Base-by-base conservation (phyloP, 257 asterid species). In the Thymus mandschuricus region DNA sequence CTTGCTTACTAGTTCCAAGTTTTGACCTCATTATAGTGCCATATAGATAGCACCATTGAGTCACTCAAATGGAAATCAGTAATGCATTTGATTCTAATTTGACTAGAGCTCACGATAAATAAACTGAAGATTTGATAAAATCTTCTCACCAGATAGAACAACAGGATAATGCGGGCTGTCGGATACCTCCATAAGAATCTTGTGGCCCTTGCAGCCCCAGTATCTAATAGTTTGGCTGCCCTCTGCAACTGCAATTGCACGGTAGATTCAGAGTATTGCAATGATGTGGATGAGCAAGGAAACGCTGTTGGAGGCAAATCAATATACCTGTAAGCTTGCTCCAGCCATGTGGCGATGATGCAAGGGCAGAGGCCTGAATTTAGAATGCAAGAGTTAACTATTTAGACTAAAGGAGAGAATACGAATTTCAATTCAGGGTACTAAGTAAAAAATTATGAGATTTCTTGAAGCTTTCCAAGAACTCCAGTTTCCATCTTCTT, bases 141-240 rank as follows among this genome's bases (percentile, higher is more conserved):
- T 49, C 56, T 64, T 76, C 96, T 77, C 73, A 95, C 99, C 99
- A 95, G 88, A 85, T 95, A 95, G 78, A 87, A 90, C 74, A 95
- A 88, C 75, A 95, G 86, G 86, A 80, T 79, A 80, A 95, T 70
- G 78, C 99, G 90, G 63, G 99, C 99, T 72, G 85, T 85, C 57
- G 99, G 99, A 87, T 92, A 92, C 75, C 92, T 96, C 98, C 98
- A 95, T 48, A 95, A 89, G 84, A 95, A 95, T 77, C 91, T 88
- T 30, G 98, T 95, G 71, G 96, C 98, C 88, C 99, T 87, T 76
- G 86, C 98, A 46, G 98, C 99, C 74, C 97, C 99, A 6, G 89
- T 81, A 75, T 95, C 99, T 78, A 95, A 83, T 65, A 92, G 79
- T 75, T 95, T 95, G 10, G 90, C 99, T 21, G 99, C 99, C 84